These are phyloP conservation scores for Nephelium lappaceum DNA, from an alignment of 345 rosid genomes.

Conservation along the genomic window DNA sequence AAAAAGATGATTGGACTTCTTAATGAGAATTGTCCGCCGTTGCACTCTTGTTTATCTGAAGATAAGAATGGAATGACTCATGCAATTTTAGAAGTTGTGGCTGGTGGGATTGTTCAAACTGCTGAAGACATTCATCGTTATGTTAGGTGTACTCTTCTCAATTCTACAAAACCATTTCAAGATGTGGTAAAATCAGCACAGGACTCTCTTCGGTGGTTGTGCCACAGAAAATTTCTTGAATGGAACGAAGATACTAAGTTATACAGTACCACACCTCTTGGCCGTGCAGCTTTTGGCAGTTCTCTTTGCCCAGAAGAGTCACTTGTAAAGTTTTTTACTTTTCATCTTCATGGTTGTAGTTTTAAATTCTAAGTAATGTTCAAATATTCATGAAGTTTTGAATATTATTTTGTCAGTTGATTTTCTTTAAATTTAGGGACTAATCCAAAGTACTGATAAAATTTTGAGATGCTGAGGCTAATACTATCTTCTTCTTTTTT, in stretches of 20 bases:
- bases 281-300: conserved; percentile 98
- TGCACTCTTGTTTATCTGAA: conserved; percentile 95
- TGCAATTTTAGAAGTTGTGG: conserved; percentile 98
- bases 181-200: conserved; percentile 98
- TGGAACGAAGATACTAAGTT: conserved; percentile 95
- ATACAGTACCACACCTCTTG: conserved; percentile 86
- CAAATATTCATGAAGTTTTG: not conserved
- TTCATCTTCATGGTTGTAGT: conserved; percentile 21
- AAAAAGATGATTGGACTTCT: conserved; percentile 81
- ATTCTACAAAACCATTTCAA: conserved; percentile 88
- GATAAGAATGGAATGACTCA: conserved; percentile 99
- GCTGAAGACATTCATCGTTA: conserved; percentile 90
- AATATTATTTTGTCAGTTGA: not conserved
- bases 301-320: conserved; percentile 99
- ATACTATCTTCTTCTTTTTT: not conserved
- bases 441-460: not conserved
- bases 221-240: conserved; percentile 85
- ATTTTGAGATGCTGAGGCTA: conserved; percentile 4
- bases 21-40: conserved; percentile 78
- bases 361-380: not conserved
- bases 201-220: conserved; percentile 97
- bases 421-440: not conserved
- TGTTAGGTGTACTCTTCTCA: conserved; percentile 96
- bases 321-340: conserved; percentile 53
- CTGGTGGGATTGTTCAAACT: conserved; percentile 96